phyloP scores from a whole-genome alignment of 2,329 filamentous ascomycete species.

The Fusarium nisikadoi region DNA sequence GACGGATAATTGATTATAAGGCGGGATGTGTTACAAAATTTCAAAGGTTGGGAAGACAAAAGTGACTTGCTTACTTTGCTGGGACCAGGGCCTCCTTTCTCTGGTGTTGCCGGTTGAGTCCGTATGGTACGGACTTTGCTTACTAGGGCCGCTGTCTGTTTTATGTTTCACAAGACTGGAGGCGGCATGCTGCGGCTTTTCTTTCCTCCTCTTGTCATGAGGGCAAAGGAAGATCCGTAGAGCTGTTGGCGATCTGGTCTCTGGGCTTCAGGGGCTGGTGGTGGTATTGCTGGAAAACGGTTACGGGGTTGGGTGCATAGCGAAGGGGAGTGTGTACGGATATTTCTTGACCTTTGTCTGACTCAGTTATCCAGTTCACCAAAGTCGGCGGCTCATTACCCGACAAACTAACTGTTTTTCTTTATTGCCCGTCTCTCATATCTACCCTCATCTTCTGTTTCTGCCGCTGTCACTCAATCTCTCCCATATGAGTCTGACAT shows the following conservation, averaged over 20 bases:
- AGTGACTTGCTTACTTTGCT: slow-evolving; percentile 49
- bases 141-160: slow-evolving; percentile 45
- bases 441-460: slow-evolving; percentile 27
- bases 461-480: slow-evolving; percentile 27
- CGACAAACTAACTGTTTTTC: slow-evolving; percentile 42
- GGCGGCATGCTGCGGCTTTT: slow-evolving; percentile 9
- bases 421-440: slow-evolving; percentile 37
- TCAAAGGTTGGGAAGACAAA: slow-evolving; percentile 55
- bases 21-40: slow-evolving; percentile 49
- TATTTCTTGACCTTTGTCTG: slow-evolving; percentile 54
- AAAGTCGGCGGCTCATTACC: slow-evolving; percentile 40
- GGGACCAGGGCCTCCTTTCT: slow-evolving; percentile 44
- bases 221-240: neutral
- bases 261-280: slow-evolving; percentile 39
- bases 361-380: slow-evolving; percentile 47
- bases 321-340: slow-evolving; percentile 57
- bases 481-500: slow-evolving; percentile 17
- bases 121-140: slow-evolving; percentile 47
- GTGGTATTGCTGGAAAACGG: slow-evolving; percentile 56
- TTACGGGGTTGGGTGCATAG: slow-evolving; percentile 55
- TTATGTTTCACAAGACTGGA: slow-evolving; percentile 49
- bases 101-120: slow-evolving; percentile 48
- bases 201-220: slow-evolving; percentile 9
- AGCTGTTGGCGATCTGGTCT: neutral
- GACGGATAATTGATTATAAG: slow-evolving; percentile 52